Evolutionary conservation across 1,139 yeast species (phyloP).

Genomic region (Blastobotrys capitulatus): DNA sequence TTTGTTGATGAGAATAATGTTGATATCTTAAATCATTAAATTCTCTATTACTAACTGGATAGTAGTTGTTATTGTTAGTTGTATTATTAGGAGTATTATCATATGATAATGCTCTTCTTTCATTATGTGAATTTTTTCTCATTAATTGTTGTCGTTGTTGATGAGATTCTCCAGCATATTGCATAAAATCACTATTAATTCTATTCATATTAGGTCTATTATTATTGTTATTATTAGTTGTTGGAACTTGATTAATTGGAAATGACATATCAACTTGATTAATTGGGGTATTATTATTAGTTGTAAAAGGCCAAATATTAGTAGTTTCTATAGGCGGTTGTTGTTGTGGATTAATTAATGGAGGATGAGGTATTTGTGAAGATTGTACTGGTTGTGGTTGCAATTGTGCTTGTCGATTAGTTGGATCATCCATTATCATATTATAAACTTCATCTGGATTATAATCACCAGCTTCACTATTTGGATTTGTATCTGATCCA

Average conservation of each 20-base stretch:
- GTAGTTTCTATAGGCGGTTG: neutral
- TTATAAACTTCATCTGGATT: neutral
- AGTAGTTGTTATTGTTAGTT: conserved; percentile 12
- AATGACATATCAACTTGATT: neutral
- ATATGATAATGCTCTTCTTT: conserved; percentile 13
- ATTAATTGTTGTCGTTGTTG: conserved; percentile 23
- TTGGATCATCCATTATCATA: conserved; percentile 1
- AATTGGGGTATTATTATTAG: conserved; percentile 8
- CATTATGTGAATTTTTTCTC: conserved; percentile 10
- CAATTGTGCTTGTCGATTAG: neutral
- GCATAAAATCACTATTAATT: conserved; percentile 15
- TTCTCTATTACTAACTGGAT: conserved; percentile 3
- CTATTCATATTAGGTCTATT: neutral
- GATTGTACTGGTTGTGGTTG: neutral
- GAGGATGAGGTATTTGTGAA: conserved; percentile 15
- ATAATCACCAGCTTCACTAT: neutral
- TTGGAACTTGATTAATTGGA: neutral
- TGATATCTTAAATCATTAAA: neutral
- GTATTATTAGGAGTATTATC: conserved; percentile 10
- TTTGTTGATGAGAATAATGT: conserved; percentile 16
- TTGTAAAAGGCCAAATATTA: neutral
- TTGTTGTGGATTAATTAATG: conserved; percentile 8
- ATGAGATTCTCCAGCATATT: conserved; percentile 25
- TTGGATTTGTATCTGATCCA: neutral
- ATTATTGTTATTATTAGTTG: neutral